Evolutionary conservation across 805 yeast genomes (phyloP).

Genomic region (Teunomyces aglyptinius): DNA sequence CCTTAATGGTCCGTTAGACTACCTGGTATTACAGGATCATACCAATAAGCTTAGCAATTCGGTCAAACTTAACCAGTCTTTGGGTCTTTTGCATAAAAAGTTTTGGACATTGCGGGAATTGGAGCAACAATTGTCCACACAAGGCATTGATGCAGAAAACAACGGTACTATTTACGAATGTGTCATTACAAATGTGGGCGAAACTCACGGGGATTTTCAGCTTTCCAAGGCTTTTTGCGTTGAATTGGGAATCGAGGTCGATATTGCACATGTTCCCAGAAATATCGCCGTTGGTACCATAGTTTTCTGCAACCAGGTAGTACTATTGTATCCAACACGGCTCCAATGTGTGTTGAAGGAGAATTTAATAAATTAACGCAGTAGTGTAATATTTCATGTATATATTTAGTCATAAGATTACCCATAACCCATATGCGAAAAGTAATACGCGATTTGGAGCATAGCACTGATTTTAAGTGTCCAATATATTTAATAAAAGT

Average conservation of each 20-base stretch:
- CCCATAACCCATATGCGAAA: background rate
- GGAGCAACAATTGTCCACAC: slow-evolving; percentile 12
- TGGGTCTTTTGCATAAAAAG: slow-evolving; percentile 15
- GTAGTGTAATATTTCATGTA: slow-evolving; percentile 3
- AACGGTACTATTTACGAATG: slow-evolving; percentile 31
- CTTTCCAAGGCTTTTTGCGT: slow-evolving; percentile 47
- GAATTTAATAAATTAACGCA: background rate
- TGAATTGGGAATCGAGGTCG: slow-evolving; percentile 48
- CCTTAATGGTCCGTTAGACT: slow-evolving; percentile 29
- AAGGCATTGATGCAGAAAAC: background rate
- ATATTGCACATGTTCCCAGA: slow-evolving; percentile 24
- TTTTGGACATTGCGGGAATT: slow-evolving; percentile 26
- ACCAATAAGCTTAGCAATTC: slow-evolving; percentile 15
- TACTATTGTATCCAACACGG: slow-evolving; percentile 36
- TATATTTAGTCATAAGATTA: background rate
- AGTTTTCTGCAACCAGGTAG: slow-evolving; percentile 44
- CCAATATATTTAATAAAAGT: no score
- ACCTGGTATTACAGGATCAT: slow-evolving; percentile 14
- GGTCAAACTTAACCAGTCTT: slow-evolving; percentile 10
- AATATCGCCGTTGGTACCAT: slow-evolving; percentile 42
- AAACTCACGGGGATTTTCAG: slow-evolving; percentile 18
- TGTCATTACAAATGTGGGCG: slow-evolving; percentile 34
- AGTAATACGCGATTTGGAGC: no score
- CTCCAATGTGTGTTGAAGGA: slow-evolving; percentile 30
- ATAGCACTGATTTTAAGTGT: no score